Base-by-base conservation (phyloP, 192 early-diverging fungal genomes). In the Podila minutissima region DNA sequence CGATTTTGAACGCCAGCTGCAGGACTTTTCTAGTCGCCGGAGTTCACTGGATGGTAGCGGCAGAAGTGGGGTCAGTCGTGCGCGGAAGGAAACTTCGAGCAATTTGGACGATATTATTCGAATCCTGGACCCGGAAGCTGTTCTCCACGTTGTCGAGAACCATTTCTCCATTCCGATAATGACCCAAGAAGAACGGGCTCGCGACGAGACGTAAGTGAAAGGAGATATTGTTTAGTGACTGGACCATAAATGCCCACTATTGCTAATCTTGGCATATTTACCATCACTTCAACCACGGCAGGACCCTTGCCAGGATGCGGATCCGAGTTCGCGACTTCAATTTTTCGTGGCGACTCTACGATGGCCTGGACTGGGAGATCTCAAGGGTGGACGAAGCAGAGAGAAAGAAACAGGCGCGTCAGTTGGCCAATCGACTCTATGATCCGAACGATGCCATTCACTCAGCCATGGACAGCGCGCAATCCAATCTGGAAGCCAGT, bases 291-390 rank as follows among this genome's bases (percentile, higher is more conserved):
- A 61, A 19, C 17, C 3, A 28, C 26, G 11, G 3, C 11, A 81
- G 77, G 8, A 72, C 77, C 2, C 41, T 73, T 24, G 77, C 77
- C 24, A 81, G 73, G 46, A 59, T 88, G 26, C 84, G 87, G 3
- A 33, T 93, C 20, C 81, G 85, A n/a, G 64, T 94, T 6, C 74
- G 86, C 49, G 89, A 94, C 66, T 84, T 92, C 32, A 86, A 88
- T 38, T 57, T 95, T 58, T 58, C 83, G 10, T 91, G 91, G 87
- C 83, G 89, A 24, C 61, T 95, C 12, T 91, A 88, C 67, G 91
- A 92, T 77, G 94, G 94, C 2, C 85, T 87, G 65, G 91, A 94
- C 59, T 94, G 89, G 91, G 83, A 77, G 46, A 83, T 82, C 49
- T 82, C 86, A 11, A 70, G 81, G 62, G 20, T 69, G 3, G 82